Conservation (phyloP, 1,139 yeast species). For the Starmera stellimalicola region DNA sequence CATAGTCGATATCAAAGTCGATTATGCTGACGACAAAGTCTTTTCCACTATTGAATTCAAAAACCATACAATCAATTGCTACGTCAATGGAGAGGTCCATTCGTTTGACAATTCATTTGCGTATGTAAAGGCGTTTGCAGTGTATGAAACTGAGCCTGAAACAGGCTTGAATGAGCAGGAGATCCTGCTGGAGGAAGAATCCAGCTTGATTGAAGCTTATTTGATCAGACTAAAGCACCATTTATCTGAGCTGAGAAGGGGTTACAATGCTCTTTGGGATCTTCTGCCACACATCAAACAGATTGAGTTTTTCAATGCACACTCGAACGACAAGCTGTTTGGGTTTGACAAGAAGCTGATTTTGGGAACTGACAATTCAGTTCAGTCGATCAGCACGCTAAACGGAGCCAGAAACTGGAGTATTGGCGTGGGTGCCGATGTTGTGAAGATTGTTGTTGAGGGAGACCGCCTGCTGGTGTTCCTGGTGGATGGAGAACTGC, state of each 20-base stretch:
- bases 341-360: conserved; percentile 42
- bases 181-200: conserved; percentile 28
- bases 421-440: conserved; percentile 19
- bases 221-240: conserved; percentile 33
- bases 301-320: conserved; percentile 8
- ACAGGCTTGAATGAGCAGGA: conserved; percentile 28
- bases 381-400: conserved; percentile 32
- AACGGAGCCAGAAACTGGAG: conserved; percentile 35
- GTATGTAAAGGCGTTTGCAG: conserved; percentile 27
- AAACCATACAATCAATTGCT: conserved; percentile 15
- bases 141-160: conserved; percentile 29
- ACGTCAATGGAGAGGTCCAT: conserved; percentile 18
- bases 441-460: conserved; percentile 1
- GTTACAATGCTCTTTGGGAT: conserved; percentile 10
- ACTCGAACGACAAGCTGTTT: conserved; percentile 24
- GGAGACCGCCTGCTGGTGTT: conserved; percentile 16
- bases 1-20: conserved; percentile 13
- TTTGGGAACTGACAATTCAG: conserved; percentile 30
- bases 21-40: conserved; percentile 11
- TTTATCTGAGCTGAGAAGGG: conserved; percentile 9
- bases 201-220: conserved; percentile 32
- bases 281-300: conserved; percentile 9
- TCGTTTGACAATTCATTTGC: conserved; percentile 37
- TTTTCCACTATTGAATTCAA: conserved; percentile 13
- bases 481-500: conserved; percentile 19